These are phyloP conservation scores for Ophiocordyceps australis DNA, from an alignment of 2,329 filamentous ascomycete species.

Conservation along the genomic window DNA sequence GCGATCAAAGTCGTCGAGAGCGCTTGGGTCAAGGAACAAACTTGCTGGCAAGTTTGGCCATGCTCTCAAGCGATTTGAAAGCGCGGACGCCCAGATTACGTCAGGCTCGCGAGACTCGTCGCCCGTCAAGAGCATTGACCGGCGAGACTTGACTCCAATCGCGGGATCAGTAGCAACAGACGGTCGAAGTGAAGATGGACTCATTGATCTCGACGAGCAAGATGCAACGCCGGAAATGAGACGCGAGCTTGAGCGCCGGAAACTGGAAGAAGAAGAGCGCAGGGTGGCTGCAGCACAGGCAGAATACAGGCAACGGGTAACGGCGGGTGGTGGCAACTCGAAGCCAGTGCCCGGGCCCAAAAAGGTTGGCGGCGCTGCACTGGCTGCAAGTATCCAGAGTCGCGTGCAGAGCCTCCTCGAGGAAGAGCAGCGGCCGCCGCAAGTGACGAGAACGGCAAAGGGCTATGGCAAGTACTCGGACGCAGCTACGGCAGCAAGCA, in stretches of 20 bases:
- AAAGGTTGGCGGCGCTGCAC: conserved; percentile 38
- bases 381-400: conserved; percentile 77
- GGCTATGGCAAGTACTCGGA: conserved; percentile 83
- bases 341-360: conserved; percentile 27
- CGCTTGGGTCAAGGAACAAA: conserved; percentile 62
- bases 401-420: conserved; percentile 73
- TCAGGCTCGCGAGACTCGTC: conserved; percentile 24
- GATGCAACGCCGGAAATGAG: conserved; percentile 74
- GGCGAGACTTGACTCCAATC: conserved; percentile 46
- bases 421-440: conserved; percentile 47
- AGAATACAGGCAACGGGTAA: conserved; percentile 65
- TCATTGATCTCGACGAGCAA: conserved; percentile 41
- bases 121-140: conserved; percentile 27
- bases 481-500: conserved; percentile 16
- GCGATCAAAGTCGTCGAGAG: conserved; percentile 52
- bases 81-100: conserved; percentile 16
- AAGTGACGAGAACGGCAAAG: conserved; percentile 54
- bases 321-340: conserved; percentile 21
- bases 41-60: conserved; percentile 83
- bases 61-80: conserved; percentile 83
- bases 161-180: conserved; percentile 55
- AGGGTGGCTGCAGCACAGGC: conserved; percentile 77
- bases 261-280: conserved; percentile 72
- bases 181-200: conserved; percentile 42
- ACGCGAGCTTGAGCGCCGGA: conserved; percentile 70